A percentile compares a stretch with the other conserved stretches of the same genome.
Conservation (phyloP, 176 grass and related monocot species). For the Musa acuminata region DNA sequence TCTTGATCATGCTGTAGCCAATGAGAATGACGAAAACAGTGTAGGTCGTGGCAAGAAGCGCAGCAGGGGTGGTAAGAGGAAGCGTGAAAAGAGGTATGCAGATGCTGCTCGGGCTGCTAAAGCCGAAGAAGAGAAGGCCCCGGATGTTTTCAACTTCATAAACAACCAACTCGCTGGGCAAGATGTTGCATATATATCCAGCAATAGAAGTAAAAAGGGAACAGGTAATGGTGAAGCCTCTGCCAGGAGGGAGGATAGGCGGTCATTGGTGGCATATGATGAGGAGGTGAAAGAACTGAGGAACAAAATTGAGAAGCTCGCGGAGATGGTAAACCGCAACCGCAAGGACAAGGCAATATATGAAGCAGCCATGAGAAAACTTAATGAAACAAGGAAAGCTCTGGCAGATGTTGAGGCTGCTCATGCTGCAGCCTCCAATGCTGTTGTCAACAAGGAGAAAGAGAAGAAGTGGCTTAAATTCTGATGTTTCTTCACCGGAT, state of each 20-base stretch:
- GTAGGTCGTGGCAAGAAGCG: slow-evolving; percentile 41
- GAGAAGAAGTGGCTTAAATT: slow-evolving; percentile 97
- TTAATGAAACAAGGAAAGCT: slow-evolving; percentile 51
- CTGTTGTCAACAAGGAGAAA: slow-evolving; percentile 60
- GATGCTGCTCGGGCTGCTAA: slow-evolving; percentile 50
- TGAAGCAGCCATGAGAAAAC: slow-evolving; percentile 58
- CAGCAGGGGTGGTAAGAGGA: slow-evolving; percentile 62
- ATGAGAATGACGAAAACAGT: slow-evolving; percentile 16
- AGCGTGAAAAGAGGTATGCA: slow-evolving; percentile 67
- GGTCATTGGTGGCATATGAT: slow-evolving; percentile 56
- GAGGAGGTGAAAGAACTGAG: slow-evolving; percentile 72
- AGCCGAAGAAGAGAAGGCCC: slow-evolving; percentile 42
- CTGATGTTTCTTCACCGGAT: slow-evolving; percentile 23
- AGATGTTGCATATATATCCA: slow-evolving; percentile 28
- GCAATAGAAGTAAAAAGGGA: slow-evolving; percentile 34
- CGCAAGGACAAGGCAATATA: slow-evolving; percentile 65
- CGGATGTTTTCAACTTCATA: slow-evolving; percentile 79
- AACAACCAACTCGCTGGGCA: slow-evolving; percentile 59
- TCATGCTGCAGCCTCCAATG: slow-evolving; percentile 47
- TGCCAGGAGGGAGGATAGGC: slow-evolving; percentile 52
- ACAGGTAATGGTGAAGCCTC: slow-evolving; percentile 22
- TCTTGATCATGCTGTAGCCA: slow-evolving; percentile 65
- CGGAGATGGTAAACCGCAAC: slow-evolving; percentile 81
- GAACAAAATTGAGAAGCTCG: slow-evolving; percentile 43
- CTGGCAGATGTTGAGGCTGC: slow-evolving; percentile 52